A percentile compares a stretch with the other conserved stretches of the same genome.
Evolutionary conservation across 768 basidiomycete species (phyloP).

Genomic region (Gloeopeniophorella convolvens): DNA sequence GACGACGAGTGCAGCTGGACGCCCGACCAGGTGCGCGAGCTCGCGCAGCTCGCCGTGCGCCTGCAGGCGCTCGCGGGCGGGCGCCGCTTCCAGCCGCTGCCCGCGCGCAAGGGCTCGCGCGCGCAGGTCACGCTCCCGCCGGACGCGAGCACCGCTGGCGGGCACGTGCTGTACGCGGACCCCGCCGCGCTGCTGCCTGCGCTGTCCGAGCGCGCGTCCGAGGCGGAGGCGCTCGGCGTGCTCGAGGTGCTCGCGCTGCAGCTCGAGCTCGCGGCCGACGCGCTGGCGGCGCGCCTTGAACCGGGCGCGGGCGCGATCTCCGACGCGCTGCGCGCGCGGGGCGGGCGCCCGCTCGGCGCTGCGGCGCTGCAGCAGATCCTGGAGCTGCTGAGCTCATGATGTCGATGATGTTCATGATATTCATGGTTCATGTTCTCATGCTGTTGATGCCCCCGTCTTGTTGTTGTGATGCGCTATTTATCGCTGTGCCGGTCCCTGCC

Average conservation of each 20-base stretch:
- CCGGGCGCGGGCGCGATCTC: background rate
- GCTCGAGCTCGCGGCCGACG: constrained; percentile 59
- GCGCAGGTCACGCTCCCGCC: constrained; percentile 22
- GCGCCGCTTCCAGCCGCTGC: constrained; percentile 17
- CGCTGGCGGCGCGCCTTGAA: constrained; percentile 8
- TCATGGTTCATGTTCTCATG: background rate
- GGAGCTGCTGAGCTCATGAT: constrained; percentile 11
- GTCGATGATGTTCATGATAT: background rate
- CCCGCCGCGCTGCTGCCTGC: constrained; percentile 60
- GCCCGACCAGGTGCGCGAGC: constrained; percentile 65
- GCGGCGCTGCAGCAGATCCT: constrained; percentile 13
- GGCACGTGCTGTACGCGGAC: constrained; percentile 24
- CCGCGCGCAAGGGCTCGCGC: constrained; percentile 17
- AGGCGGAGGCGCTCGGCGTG: constrained; percentile 65
- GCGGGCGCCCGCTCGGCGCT: constrained; percentile 13
- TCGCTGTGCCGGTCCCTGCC: background rate
- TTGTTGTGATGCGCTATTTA: constrained; percentile 12
- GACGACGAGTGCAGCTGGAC: constrained; percentile 35
- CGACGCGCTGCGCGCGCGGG: background rate
- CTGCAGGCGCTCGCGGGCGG: constrained; percentile 68
- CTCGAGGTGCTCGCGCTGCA: constrained; percentile 71
- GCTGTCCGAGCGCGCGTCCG: constrained; percentile 62
- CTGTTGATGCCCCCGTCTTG: background rate
- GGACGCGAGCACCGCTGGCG: background rate
- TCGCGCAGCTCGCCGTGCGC: constrained; percentile 69